Percentiles rank a stretch among this genome's conserved stretches.
phyloP scores from a whole-genome alignment of 2,329 filamentous ascomycete species.

The Monosporascus sp. region DNA sequence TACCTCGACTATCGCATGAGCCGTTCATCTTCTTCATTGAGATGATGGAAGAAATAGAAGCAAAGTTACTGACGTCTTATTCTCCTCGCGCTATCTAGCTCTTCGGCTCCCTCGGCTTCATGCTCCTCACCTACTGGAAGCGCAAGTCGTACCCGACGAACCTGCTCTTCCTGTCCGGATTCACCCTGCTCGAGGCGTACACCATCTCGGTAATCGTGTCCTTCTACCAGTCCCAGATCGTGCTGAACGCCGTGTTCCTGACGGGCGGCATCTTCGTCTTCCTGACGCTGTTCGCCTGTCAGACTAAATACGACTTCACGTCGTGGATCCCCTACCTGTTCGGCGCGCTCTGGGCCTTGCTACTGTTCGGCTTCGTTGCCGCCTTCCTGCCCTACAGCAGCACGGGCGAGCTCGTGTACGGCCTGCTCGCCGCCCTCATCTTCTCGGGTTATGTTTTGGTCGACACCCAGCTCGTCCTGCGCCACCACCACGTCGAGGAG shows the following conservation, averaged over 20 bases:
- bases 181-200: conserved; percentile 91
- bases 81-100: conserved; percentile 38
- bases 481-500: conserved; percentile 96
- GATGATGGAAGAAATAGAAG: too few species aligned
- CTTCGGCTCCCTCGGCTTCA: conserved; percentile 76
- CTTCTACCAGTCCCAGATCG: conserved; percentile 78
- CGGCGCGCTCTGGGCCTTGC: conserved; percentile 79
- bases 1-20: too few species aligned
- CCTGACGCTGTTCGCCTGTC: conserved; percentile 84
- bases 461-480: conserved; percentile 92
- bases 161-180: conserved; percentile 82
- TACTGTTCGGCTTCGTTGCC: conserved; percentile 90
- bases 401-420: conserved; percentile 80
- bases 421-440: conserved; percentile 73
- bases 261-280: conserved; percentile 79
- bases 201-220: conserved; percentile 87
- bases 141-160: conserved; percentile 94
- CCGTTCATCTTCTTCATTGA: not conserved
- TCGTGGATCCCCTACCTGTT: conserved; percentile 95
- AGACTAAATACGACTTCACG: conserved; percentile 97
- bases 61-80: too few species aligned
- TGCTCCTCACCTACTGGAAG: conserved; percentile 91
- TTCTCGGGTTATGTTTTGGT: conserved; percentile 95
- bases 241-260: conserved; percentile 83
- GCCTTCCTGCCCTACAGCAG: conserved; percentile 82